Evolutionary conservation across 805 yeast species (phyloP).

Genomic region (Jamesozyma hellenica): DNA sequence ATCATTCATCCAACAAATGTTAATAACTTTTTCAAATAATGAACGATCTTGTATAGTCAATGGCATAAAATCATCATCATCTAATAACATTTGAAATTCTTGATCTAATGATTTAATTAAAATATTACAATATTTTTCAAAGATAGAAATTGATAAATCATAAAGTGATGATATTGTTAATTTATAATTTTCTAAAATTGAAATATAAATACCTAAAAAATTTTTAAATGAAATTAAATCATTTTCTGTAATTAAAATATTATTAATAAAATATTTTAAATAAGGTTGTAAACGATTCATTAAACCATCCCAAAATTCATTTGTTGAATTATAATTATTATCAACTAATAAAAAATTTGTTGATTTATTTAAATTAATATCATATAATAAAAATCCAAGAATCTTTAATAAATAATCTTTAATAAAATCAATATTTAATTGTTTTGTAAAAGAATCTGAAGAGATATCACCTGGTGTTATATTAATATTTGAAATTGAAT

Average conservation of each 20-base stretch:
- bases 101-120: constrained; percentile 44
- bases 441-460: constrained; percentile 24
- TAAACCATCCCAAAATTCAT: constrained; percentile 69
- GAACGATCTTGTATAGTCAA: constrained; percentile 51
- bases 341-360: constrained; percentile 57
- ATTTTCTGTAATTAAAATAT: constrained; percentile 33
- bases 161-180: constrained; percentile 52
- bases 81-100: constrained; percentile 53
- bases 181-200: constrained; percentile 65
- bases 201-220: constrained; percentile 58
- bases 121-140: constrained; percentile 50
- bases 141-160: constrained; percentile 47
- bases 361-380: constrained; percentile 52
- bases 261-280: constrained; percentile 38
- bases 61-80: constrained; percentile 84
- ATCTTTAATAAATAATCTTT: constrained; percentile 50
- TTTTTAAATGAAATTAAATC: constrained; percentile 48
- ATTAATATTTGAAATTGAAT: constrained; percentile 10
- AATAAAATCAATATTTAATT: constrained; percentile 23
- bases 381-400: constrained; percentile 69
- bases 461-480: constrained; percentile 18
- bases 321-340: constrained; percentile 42
- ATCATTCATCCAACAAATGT: constrained; percentile 59
- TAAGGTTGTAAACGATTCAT: constrained; percentile 50
- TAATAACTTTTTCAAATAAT: constrained; percentile 53